Base-by-base conservation (phyloP, 1,284 basidiomycete species). In the Rhodotorula sp. region DNA sequence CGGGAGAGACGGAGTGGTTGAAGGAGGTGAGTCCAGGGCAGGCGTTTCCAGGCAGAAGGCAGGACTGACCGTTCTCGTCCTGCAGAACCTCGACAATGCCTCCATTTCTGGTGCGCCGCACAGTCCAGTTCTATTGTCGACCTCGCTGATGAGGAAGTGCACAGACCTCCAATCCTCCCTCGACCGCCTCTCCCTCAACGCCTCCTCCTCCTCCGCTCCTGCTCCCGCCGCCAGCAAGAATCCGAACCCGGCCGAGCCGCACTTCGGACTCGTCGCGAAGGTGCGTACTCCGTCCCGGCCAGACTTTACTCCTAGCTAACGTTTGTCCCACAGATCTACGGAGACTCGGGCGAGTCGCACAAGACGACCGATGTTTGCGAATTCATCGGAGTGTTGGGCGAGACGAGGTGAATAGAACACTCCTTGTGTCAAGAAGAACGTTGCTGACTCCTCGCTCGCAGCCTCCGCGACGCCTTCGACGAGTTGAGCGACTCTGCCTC, bases 1-100 rank as follows among this genome's bases (percentile, higher is more conserved):
- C 80, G 7, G 80, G 78, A 2, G 78, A 80, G 69, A 76, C 77
- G 15, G 62, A 54, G 0, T 81, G 80, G 80, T 70, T 62, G 32
- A 69, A 69, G 53, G 59, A 61, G 62, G 76, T 74, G 48, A n/a
- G 68, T 22, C 10, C 20, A 11, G 7, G 20, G n/a, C n/a, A n/a
- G 13, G 10, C 22, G 46, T 61, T 11, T 30, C 57, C 22, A 32
- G 36, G 4, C 29, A 1, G 29, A 4, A 29, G 0, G 29, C n/a
- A 1, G n/a, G 15, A 11, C 59, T 62, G 17, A 64, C 44, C 34
- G 20, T 39, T 11, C 4, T 11, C 17, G 4, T 22, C 44, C 10
- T 48, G 27, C 55, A 70, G 68, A 64, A 47, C 13, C 61, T 73
- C 13, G 68, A 73, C 59, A 24, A 46, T 4, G 30, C 46, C 3